Evolutionary conservation across 495 filamentous ascomycete genomes (phyloP).

Genomic region (Aspergillus conjunctus): DNA sequence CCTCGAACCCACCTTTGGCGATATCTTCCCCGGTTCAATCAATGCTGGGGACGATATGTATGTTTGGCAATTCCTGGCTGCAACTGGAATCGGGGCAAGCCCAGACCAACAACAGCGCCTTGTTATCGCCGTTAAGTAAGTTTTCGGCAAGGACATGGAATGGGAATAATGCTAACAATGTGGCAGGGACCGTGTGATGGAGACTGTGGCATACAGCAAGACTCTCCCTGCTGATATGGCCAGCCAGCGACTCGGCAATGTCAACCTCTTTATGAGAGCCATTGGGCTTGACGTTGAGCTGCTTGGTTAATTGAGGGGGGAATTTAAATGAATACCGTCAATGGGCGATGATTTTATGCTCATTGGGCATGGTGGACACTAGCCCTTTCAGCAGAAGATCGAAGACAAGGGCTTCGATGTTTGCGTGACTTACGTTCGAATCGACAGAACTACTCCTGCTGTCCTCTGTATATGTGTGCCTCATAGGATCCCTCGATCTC

Average conservation of each 20-base stretch:
- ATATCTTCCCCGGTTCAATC: slow-evolving; percentile 84
- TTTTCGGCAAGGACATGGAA: slow-evolving; percentile 10
- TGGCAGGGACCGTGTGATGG: slow-evolving; percentile 97
- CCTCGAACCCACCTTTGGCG: slow-evolving; percentile 76
- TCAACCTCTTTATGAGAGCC: slow-evolving; percentile 97
- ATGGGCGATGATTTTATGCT: neutral
- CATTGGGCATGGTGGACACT: neutral
- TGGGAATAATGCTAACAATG: slow-evolving; percentile 37
- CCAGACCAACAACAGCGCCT: slow-evolving; percentile 92
- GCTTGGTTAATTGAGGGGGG: slow-evolving; percentile 58
- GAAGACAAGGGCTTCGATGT: neutral
- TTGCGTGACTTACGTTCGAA: neutral
- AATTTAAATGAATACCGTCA: neutral
- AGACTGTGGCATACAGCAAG: slow-evolving; percentile 84
- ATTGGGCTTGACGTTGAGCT: slow-evolving; percentile 97
- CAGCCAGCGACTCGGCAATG: slow-evolving; percentile 77
- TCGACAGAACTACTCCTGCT: neutral
- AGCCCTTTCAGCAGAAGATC: neutral
- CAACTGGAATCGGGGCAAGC: slow-evolving; percentile 87
- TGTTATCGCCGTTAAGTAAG: slow-evolving; percentile 89
- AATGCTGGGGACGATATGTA: slow-evolving; percentile 86
- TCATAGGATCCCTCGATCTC: neutral
- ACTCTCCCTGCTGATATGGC: slow-evolving; percentile 84
- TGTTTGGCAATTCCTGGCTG: slow-evolving; percentile 96
- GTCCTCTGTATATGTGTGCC: slow-evolving; percentile 1